Base-by-base conservation (phyloP, 139 green algal species). In the Cymbomonas tetramitiformis region DNA sequence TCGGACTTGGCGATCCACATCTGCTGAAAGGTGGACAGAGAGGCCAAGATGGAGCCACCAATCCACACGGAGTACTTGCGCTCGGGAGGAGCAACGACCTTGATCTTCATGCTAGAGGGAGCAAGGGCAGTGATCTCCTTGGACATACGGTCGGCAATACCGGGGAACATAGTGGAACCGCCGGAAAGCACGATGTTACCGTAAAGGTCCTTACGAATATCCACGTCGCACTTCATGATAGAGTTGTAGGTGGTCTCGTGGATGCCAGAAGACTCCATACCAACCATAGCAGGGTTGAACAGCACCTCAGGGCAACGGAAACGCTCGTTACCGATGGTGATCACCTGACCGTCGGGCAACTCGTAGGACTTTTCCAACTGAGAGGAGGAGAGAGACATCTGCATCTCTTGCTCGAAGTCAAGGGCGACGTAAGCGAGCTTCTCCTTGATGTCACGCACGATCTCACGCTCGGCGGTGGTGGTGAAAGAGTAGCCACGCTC, bases 381-480 rank as follows among this genome's bases (percentile, higher is more conserved):
- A 31, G 77, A 87, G 48, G 65, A 83, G 52, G 67, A 74, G 24
- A 72, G 54, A 12, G 73, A 62, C 26, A 78, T 94, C 23, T 73
- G 70, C 70, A 95, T 79, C 75, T 98, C 90, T 55, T 83, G 65
- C 69, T 96, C 90, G 65, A 87, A 97, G 76, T 98, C 90, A n/a
- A 90, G 50, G n/a, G 91, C 91, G 15, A 97, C 89, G 66, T 97
- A 98, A 21, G 76, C 76, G 30, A 97, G 79, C 87, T 96, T 96
- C 79, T 97, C 90, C 85, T 98, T 98, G 67, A 98, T 96, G 79
- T 98, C 90, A 9, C 90, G 79, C 49, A 97, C 90, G 51, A 97
- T 98, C 77, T 98, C 90, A 44, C 86, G 78, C 79, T 97, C 90
- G 31, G 90, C 89, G 31, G 88, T 86, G 44, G 88, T 97, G 52